Evolutionary conservation across 2,329 filamentous ascomycete species (phyloP), one percentile per base, ranked within the genome.

Genomic region (Alternaria novae-zelandiae): DNA sequence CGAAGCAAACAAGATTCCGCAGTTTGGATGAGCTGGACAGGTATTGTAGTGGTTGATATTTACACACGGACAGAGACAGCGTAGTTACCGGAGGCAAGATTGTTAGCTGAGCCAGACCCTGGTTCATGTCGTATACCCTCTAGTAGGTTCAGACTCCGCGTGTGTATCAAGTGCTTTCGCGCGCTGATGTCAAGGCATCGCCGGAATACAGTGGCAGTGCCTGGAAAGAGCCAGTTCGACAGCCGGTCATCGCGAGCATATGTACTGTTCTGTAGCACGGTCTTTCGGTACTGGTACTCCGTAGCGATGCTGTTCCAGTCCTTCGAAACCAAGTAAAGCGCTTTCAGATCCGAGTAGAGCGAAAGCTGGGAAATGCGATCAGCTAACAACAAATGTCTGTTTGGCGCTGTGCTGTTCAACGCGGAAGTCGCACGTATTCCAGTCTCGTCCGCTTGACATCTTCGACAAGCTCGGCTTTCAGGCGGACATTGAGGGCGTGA

Each of bases 151-250:
- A 68, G 36, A 26, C 47, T 57, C 11, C 36, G 53, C 20, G 55
- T 36, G 36, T 63, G 26, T 12, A 55, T 21, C 43, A 64, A 25
- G 32, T 64, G 46, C 23, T 28, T 61, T 10, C 6, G 12, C 3
- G 63, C 63, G 20, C 66, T 49, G 9, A 20, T n/a, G 20, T 53
- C 30, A 30, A 66, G 46, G 20, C 66, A 58, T 23, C n/a, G 32
- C 17, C 36, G 44, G 43, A 66, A 62, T 6, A 15, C 6, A 6
- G 30, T 13, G 7, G 32, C 32, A 36, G 1, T 36, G 32, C 32
- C 32, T 4, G 32, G 15, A 0, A 36, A 5, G 15, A 36, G 32
- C 32, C 15, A 36, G 32, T 36, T 36, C 32, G 32, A 2, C 32
- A 66, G 46, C 41, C 61, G 60, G 6, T 43, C 51, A n/a, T 56